Conservation (phyloP, 352 stramenopile genomes). For the Pythium pyrilobum region DNA sequence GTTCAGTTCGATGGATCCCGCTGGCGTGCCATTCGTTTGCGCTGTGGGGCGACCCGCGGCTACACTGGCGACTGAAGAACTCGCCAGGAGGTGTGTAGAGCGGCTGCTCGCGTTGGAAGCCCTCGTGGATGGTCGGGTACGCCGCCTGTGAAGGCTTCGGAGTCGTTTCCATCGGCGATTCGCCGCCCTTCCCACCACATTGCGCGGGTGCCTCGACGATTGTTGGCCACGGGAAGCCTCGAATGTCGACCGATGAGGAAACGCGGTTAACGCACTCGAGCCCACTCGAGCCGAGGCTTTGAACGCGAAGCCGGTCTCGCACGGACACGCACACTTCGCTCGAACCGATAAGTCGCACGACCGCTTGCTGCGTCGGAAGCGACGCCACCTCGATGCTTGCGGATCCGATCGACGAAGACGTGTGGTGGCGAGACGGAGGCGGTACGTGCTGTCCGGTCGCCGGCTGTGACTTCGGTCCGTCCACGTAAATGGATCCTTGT, state of each 20-base stretch:
- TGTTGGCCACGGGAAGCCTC: background rate
- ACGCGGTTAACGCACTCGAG: slow-evolving; percentile 7
- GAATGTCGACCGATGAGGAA: background rate
- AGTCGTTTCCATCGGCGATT: too few species aligned
- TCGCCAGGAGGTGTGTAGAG: background rate
- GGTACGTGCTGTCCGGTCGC: too few species aligned
- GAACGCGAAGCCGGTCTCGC: background rate
- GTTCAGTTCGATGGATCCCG: too few species aligned
- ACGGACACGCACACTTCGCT: background rate
- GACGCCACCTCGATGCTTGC: background rate
- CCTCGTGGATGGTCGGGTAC: background rate
- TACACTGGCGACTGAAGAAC: too few species aligned
- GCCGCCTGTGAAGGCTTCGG: background rate
- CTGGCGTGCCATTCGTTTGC: too few species aligned
- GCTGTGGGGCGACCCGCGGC: too few species aligned
- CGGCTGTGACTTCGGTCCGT: background rate
- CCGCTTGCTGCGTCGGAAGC: background rate
- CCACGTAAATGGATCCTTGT: background rate
- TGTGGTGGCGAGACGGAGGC: background rate
- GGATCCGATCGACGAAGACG: background rate
- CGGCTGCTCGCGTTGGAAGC: background rate
- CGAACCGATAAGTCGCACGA: background rate
- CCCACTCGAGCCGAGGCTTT: background rate
- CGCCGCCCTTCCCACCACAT: background rate
- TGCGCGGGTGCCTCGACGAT: background rate